Evolutionary conservation across 2,329 filamentous ascomycete genomes (phyloP), one percentile per base, ranked within the genome.

Genomic region (Trichoderma atrobrunneum): DNA sequence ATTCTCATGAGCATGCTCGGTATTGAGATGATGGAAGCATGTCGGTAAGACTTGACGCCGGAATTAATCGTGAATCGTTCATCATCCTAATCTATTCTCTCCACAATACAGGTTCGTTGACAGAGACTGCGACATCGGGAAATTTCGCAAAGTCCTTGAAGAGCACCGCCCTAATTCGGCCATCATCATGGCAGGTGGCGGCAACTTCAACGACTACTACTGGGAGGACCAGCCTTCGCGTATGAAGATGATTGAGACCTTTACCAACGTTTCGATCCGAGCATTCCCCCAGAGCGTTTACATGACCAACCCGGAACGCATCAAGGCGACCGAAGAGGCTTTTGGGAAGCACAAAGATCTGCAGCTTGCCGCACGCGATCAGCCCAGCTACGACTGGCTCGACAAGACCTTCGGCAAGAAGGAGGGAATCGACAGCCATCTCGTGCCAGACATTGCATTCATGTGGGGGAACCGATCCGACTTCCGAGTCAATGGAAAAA

Each of bases 1-100:
- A 69, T 69, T 8, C 66, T 69, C 66, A 69, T 69, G 66, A 69
- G 66, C 34, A 61, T 69, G 66, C 66, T 69, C 14, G 66, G 66
- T 6, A 61, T 69, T 43, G 66, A 69, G 66, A 69, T 69, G 66
- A 69, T 69, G 66, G 66, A 69, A 28, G 66, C 66, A 11, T 69
- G 66, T n/a, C 36, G 66, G 66, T 69, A 69, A 48, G 56, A 7
- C 14, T 16, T 51, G 32, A 34, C 26, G 1, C 43, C 16, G 3
- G 11, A 10, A 7, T 5, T 21, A 1, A 30, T 32, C 3, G 18
- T 16, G 10, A 24, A 26, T 7, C 14, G 14, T 11, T n/a, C 8
- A 8, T n/a, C 36, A 26, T 61, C 6, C 39, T 69, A 61, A 69
- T 26, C 14, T 12, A 5, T 28, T 26, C 48, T 10, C 28, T 18